These are phyloP conservation scores for Pisolithus marmoratus DNA, from an alignment of 768 basidiomycete species.

Conservation along the genomic window DNA sequence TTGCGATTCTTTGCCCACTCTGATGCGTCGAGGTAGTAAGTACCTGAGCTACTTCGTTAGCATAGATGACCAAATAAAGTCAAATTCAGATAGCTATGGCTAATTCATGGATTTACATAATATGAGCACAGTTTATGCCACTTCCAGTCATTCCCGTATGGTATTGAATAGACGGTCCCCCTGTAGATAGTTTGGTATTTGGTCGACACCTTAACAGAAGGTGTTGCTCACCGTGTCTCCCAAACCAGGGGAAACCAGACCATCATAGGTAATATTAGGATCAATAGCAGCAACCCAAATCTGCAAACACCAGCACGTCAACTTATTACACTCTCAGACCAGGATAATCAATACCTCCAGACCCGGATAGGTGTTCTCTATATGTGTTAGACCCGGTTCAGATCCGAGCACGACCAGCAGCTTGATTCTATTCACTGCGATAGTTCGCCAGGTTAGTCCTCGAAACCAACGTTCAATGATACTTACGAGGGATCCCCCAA, in stretches of 20 bases:
- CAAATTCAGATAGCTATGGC: too few relatives aligned
- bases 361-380: conserved; percentile 64
- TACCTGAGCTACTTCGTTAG: too few relatives aligned
- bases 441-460: not conserved
- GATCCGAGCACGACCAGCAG: conserved; percentile 80
- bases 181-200: conserved; percentile 31
- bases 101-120: not conserved
- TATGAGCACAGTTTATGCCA: not conserved
- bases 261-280: conserved; percentile 59
- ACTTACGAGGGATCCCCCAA: conserved; percentile 71
- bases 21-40: too few relatives aligned
- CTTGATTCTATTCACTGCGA: conserved; percentile 64
- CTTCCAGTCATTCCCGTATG: conserved; percentile 25
- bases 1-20: too few relatives aligned
- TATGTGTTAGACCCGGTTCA: conserved; percentile 60
- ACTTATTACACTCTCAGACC: not conserved
- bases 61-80: too few relatives aligned
- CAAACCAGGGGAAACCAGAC: conserved; percentile 83
- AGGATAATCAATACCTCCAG: conserved; percentile 55
- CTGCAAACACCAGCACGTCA: conserved; percentile 34
- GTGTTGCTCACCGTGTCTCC: conserved; percentile 72
- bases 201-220: not conserved
- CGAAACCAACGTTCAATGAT: not conserved
- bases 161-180: conserved; percentile 87
- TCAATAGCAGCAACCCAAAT: conserved; percentile 88